Conservation (phyloP, 352 stramenopile genomes). For the Globisporangium splendens region DNA sequence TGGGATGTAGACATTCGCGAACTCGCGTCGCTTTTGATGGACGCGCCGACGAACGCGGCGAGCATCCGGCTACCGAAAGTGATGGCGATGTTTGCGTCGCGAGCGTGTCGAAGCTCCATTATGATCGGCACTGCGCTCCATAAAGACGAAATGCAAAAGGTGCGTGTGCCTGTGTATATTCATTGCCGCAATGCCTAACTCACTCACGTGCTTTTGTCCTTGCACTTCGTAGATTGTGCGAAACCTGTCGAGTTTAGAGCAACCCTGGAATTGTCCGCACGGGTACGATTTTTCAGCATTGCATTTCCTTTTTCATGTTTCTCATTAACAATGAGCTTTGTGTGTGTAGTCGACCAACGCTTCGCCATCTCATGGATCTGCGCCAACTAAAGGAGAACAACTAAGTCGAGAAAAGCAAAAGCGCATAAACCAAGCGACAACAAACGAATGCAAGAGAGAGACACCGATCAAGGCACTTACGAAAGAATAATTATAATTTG, state of each 20-base stretch:
- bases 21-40: conserved; percentile 78
- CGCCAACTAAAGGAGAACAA: conserved; percentile 30
- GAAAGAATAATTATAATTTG: not conserved
- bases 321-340: not conserved
- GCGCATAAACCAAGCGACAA: not conserved
- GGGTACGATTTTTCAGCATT: conserved; percentile 35
- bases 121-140: conserved; percentile 96
- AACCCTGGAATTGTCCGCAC: conserved; percentile 96
- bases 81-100: conserved; percentile 95
- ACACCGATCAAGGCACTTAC: not conserved
- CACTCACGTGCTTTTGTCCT: not conserved
- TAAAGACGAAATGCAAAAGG: conserved; percentile 89
- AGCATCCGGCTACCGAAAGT: conserved; percentile 91
- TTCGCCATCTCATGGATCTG: conserved; percentile 70
- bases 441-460: not conserved
- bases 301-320: not conserved
- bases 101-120: conserved; percentile 92
- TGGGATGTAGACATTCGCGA: conserved; percentile 79
- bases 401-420: not conserved
- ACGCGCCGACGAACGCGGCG: conserved; percentile 44
- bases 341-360: conserved; percentile 53
- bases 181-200: not conserved
- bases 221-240: conserved; percentile 72
- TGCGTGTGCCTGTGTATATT: conserved; percentile 22
- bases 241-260: conserved; percentile 88